These are phyloP conservation scores for Fermentozyma sake DNA, from an alignment of 1,139 yeast species.

Conservation along the genomic window DNA sequence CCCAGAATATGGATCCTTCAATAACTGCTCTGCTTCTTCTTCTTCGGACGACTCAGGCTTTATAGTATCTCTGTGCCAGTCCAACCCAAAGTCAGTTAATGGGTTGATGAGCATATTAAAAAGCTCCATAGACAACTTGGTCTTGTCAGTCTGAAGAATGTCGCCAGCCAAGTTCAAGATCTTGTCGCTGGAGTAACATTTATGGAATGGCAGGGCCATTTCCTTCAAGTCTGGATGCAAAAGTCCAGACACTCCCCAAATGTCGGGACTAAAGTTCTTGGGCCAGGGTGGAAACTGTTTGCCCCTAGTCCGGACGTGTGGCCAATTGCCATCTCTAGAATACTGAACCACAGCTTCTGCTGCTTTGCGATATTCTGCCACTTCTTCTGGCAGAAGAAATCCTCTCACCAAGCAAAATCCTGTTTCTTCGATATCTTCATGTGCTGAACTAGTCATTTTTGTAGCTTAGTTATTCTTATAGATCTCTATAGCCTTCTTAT, in stretches of 20 bases:
- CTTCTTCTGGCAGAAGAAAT: slow-evolving; percentile 40
- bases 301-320: slow-evolving; percentile 49
- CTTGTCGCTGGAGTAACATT: slow-evolving; percentile 40
- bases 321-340: slow-evolving; percentile 51
- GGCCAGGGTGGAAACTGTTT: slow-evolving; percentile 64
- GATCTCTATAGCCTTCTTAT: no score
- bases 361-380: slow-evolving; percentile 32
- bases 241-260: slow-evolving; percentile 53
- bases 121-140: slow-evolving; percentile 46
- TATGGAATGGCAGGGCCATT: slow-evolving; percentile 37
- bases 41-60: slow-evolving; percentile 46
- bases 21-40: slow-evolving; percentile 40
- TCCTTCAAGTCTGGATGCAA: slow-evolving; percentile 47
- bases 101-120: slow-evolving; percentile 57
- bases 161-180: slow-evolving; percentile 41
- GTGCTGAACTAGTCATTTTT: slow-evolving; percentile 3
- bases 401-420: slow-evolving; percentile 44
- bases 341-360: slow-evolving; percentile 39
- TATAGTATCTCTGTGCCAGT: slow-evolving; percentile 56
- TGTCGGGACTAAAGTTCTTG: slow-evolving; percentile 48
- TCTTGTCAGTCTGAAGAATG: slow-evolving; percentile 37
- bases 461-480: no score
- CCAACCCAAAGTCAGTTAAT: slow-evolving; percentile 50
- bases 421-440: slow-evolving; percentile 33
- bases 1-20: slow-evolving; percentile 45